Evolutionary conservation across 495 filamentous ascomycete species (phyloP).

Genomic region (Penicillium flavigenum): DNA sequence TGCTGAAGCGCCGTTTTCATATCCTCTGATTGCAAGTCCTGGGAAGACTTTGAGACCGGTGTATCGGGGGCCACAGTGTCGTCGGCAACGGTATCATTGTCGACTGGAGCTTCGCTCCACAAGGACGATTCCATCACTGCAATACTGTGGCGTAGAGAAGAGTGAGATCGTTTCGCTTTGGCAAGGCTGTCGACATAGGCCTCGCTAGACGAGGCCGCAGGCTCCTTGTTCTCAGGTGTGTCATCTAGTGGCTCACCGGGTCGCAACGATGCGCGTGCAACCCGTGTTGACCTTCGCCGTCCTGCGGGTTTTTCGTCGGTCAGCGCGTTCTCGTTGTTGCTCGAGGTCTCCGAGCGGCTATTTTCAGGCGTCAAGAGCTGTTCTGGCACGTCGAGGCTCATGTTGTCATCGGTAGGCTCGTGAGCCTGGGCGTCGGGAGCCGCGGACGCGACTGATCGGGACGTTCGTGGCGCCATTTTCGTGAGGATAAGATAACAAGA

Average conservation of each 20-base stretch:
- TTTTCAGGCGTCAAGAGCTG: conserved; percentile 49
- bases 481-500: conserved; percentile 7
- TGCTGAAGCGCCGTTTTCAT: conserved; percentile 39
- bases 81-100: conserved; percentile 35
- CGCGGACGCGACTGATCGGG: conserved; percentile 31
- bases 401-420: conserved; percentile 35
- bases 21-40: conserved; percentile 41
- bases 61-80: conserved; percentile 42
- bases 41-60: conserved; percentile 42
- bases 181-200: conserved; percentile 36
- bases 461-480: conserved; percentile 34
- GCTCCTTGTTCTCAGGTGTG: conserved; percentile 30
- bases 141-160: conserved; percentile 44
- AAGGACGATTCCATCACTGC: conserved; percentile 46
- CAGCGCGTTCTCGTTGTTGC: conserved; percentile 49
- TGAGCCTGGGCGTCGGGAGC: conserved; percentile 38
- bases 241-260: conserved; percentile 30
- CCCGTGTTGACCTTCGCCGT: conserved; percentile 45
- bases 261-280: conserved; percentile 43
- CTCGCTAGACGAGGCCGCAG: conserved; percentile 43
- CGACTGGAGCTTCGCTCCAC: conserved; percentile 34
- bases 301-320: conserved; percentile 40
- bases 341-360: conserved; percentile 51
- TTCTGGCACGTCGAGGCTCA: conserved; percentile 45
- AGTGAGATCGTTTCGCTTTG: conserved; percentile 35